phyloP scores from a whole-genome alignment of 805 yeast species.

The Metschnikowia sp. region DNA sequence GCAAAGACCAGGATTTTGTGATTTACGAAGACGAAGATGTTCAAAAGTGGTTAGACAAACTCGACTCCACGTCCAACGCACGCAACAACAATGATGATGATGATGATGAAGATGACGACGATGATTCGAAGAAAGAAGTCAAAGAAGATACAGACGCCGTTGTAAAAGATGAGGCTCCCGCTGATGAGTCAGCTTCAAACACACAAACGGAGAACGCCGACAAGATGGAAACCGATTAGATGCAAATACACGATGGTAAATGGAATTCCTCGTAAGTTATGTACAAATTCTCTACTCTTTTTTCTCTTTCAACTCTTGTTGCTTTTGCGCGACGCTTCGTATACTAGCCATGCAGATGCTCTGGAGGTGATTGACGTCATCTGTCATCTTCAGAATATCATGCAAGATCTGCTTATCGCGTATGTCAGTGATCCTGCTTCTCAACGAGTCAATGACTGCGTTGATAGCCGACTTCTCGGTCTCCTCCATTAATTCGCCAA shows the following conservation, averaged over 20 bases:
- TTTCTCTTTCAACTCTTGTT: conserved; percentile 14
- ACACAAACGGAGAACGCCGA: conserved; percentile 20
- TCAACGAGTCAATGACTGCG: conserved; percentile 19
- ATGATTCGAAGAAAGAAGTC: conserved; percentile 6
- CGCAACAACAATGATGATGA: conserved; percentile 46
- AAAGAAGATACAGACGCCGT: conserved; percentile 5
- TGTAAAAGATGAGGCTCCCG: conserved; percentile 13
- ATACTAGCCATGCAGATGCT: conserved; percentile 37
- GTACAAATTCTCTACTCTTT: background rate
- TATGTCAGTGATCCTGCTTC: conserved; percentile 31
- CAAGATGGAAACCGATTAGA: conserved; percentile 41
- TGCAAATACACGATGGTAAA: conserved; percentile 2
- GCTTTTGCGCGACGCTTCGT: conserved; percentile 37
- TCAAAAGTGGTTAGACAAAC: conserved; percentile 72
- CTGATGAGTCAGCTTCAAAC: conserved; percentile 8
- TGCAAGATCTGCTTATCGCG: conserved; percentile 29
- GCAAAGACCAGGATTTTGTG: conserved; percentile 69
- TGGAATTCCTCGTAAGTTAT: background rate
- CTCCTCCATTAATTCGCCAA: conserved; percentile 44
- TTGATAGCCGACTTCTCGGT: conserved; percentile 43
- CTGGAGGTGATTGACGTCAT: conserved; percentile 38
- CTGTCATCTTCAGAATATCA: conserved; percentile 30
- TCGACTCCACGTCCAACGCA: conserved; percentile 62
- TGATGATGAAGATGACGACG: conserved; percentile 21
- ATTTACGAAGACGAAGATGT: conserved; percentile 86